Evolutionary conservation across 2,329 filamentous ascomycete genomes (phyloP), one percentile per base, ranked within the genome.

Genomic region (Clonostachys rhizophaga): DNA sequence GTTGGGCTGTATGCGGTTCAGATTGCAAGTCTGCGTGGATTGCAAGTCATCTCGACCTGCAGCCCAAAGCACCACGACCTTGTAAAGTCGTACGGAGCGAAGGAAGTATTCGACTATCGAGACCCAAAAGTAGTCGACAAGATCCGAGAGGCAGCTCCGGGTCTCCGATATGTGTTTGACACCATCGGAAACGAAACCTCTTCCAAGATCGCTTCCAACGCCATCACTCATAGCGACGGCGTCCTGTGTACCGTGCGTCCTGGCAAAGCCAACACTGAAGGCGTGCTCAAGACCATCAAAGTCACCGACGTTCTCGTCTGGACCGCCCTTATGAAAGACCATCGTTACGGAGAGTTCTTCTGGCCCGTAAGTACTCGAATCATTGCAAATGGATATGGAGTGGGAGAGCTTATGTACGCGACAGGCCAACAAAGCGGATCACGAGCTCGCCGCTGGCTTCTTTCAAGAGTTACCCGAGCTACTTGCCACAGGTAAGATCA

Each of bases 221-320:
- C 65, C 1, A 52, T 70, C 12, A 33, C 48, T 6, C 46, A 52
- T 8, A 47, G 47, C 4, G 55, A 58, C 1, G 65, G 67, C 2
- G 48, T 43, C 2, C 53, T 74, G 2, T 72, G 68, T 49, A 74
- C 68, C 0, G 68, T 73, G 8, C 50, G 69, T 3, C 69, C 68
- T 0, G 68, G 65, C 2, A 70, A 69, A 48, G 61, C 57, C 1
- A 58, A 66, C 43, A 72, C 67, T 0, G 61, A 67, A 20, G 50
- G 61, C 34, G 65, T 71, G 1, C 51, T 57, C 0, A 49, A 55
- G 16, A 52, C 57, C 5, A 63, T 62, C 5, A 60, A 58, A 17
- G 63, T 73, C 3, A 68, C 62, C 0, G 64, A 70, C 52, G 67
- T 74, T 5, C 52, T 72, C n/a, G 66, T 73, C 1, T 70, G 65